Evolutionary conservation across 1,284 basidiomycete genomes (phyloP), one percentile per base, ranked within the genome.

Genomic region (Malassezia arunalokei): DNA sequence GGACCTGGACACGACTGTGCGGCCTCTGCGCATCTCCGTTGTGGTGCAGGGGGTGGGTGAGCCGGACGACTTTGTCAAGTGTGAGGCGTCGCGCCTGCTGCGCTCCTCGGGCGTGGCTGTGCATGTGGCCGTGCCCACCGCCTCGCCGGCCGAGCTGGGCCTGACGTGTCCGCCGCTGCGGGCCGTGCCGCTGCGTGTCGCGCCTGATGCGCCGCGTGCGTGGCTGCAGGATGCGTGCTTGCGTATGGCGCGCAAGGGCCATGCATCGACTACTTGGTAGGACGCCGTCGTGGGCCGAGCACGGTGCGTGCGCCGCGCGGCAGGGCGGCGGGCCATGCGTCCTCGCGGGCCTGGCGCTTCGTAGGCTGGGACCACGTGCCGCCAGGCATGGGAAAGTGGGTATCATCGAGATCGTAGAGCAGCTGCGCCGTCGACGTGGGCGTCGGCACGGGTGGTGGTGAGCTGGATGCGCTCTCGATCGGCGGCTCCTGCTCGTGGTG

Each of bases 51-150:
- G 92, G 7, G 89, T 87, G 3, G 79, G 82, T 49, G 94, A 99
- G 74, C 94, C 94, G 6, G 82, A 83, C 49, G 94, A 98, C 75
- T 99, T 95, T 74, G 92, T 98, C 7, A 78, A 83, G 17, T 96
- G 92, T 68, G 84, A 92, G 70, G 91, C 92, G 3, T 84, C 86
- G 12, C 78, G 78, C 59, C 82, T 82, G 62, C 74, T 99, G 58
- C 79, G 78, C 63, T 79, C 84, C 33, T 83, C 82, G 4, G 86
- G 86, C 1, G 79, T 92, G 3, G 77, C 85, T 40, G 83, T 98
- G 0, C 66, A 82, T 28, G 85, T 86, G 77, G 70, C 92, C 9
- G 30, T 37, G 12, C 42, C 52, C 1, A 28, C 27, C 8, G 39
- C 14, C 11, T 35, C 44, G 20, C 77, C 78, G 24, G 29, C 33